These are phyloP conservation scores for Waitea zeae DNA, from an alignment of 1,284 basidiomycete genomes.

Conservation along the genomic window DNA sequence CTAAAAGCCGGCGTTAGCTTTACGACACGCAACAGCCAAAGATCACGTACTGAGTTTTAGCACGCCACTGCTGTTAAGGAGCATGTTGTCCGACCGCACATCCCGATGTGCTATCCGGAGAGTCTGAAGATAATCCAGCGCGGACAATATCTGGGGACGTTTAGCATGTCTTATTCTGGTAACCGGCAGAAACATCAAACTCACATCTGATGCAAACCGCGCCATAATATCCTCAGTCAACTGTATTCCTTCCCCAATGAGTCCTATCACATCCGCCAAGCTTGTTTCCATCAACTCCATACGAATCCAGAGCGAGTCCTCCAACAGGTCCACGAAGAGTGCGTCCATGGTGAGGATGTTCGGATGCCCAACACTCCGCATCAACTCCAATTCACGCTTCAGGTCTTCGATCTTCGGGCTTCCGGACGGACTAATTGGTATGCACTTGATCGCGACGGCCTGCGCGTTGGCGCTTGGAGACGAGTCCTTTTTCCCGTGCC, in stretches of 20 bases:
- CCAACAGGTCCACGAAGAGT: slow-evolving; percentile 45
- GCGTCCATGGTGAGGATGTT: slow-evolving; percentile 49
- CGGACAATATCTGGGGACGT: slow-evolving; percentile 33
- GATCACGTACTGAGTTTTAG: slow-evolving; percentile 58
- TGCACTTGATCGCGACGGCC: slow-evolving; percentile 49
- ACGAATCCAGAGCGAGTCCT: slow-evolving; percentile 59
- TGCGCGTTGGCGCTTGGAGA: slow-evolving; percentile 17
- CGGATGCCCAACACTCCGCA: slow-evolving; percentile 35
- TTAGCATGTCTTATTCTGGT: slow-evolving; percentile 4
- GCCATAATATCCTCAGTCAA: slow-evolving; percentile 49
- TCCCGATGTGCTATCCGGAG: slow-evolving; percentile 61
- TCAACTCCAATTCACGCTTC: slow-evolving; percentile 34
- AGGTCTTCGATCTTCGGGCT: slow-evolving; percentile 46
- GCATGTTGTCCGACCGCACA: slow-evolving; percentile 61
- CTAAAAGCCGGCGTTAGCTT: too few species aligned
- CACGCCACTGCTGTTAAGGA: slow-evolving; percentile 45
- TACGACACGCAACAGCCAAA: slow-evolving; percentile 4
- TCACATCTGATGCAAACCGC: slow-evolving; percentile 54
- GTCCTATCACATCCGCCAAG: slow-evolving; percentile 53
- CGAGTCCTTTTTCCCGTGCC: slow-evolving; percentile 3
- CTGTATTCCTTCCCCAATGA: slow-evolving; percentile 39
- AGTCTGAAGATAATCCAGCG: slow-evolving; percentile 41
- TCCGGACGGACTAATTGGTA: slow-evolving; percentile 38
- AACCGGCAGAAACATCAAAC: slow-evolving; percentile 12
- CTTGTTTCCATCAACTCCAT: slow-evolving; percentile 80